These are phyloP conservation scores for Chaetomium globosum DNA, from an alignment of 2,329 filamentous ascomycete species.

Conservation along the genomic window DNA sequence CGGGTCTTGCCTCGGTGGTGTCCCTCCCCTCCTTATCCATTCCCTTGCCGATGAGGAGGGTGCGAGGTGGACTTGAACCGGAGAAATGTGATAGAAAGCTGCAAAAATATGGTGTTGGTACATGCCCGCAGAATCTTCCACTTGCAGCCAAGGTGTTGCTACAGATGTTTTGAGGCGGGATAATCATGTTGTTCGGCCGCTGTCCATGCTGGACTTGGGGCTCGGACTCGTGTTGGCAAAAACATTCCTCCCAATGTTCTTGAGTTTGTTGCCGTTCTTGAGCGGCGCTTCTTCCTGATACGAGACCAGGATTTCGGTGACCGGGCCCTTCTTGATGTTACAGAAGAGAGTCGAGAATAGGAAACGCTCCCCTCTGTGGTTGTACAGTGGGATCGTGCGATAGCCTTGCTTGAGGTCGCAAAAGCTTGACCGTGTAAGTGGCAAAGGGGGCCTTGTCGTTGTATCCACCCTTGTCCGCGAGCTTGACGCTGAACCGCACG, in stretches of 20 bases:
- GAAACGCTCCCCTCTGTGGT: constrained; percentile 87
- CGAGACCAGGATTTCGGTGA: constrained; percentile 60
- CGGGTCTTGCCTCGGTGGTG: not conserved
- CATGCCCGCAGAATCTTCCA: constrained; percentile 12
- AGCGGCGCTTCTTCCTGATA: constrained; percentile 44
- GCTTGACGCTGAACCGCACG: constrained; percentile 88
- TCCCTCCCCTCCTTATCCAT: not conserved
- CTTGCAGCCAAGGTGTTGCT: constrained; percentile 27
- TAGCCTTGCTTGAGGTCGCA: constrained; percentile 88
- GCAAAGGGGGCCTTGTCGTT: constrained; percentile 69
- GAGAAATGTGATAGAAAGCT: constrained; percentile 2
- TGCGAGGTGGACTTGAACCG: not conserved
- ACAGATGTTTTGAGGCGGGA: constrained; percentile 24
- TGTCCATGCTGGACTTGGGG: constrained; percentile 54
- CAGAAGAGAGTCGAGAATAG: constrained; percentile 95
- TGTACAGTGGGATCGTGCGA: constrained; percentile 85
- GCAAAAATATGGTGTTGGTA: constrained; percentile 23
- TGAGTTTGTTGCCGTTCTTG: constrained; percentile 57
- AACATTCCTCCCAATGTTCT: constrained; percentile 59
- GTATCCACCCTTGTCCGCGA: constrained; percentile 75
- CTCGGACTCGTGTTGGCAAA: constrained; percentile 58
- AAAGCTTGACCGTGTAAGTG: constrained; percentile 87
- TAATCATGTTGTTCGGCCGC: constrained; percentile 33
- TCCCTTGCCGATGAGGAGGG: not conserved
- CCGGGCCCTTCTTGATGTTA: constrained; percentile 69